Percentiles rank a stretch among this genome's conserved stretches.
Conservation (phyloP, 1,284 basidiomycete genomes). For the Porodaedalea pini region DNA sequence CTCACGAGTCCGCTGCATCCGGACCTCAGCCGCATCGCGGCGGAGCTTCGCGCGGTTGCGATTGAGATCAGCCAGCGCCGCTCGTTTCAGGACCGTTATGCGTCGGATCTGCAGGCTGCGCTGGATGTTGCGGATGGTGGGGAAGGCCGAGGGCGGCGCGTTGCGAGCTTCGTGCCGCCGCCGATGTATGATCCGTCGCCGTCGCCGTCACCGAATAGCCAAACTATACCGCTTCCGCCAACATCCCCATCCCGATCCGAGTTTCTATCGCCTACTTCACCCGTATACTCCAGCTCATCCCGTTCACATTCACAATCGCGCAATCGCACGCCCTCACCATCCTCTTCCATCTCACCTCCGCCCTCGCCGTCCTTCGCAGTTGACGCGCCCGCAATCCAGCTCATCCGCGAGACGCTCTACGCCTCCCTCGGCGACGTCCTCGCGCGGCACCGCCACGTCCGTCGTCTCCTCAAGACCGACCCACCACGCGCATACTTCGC, state of each 20-base stretch:
- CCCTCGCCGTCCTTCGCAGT: slow-evolving; percentile 37
- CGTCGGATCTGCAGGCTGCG: slow-evolving; percentile 68
- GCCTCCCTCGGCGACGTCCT: slow-evolving; percentile 70
- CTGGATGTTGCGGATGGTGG: slow-evolving; percentile 52
- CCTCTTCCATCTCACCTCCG: slow-evolving; percentile 23
- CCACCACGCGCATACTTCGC: slow-evolving; percentile 74
- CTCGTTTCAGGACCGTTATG: slow-evolving; percentile 77
- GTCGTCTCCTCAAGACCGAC: slow-evolving; percentile 52
- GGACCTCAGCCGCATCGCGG: slow-evolving; percentile 57
- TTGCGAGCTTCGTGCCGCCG: slow-evolving; percentile 67
- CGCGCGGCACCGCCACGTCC: slow-evolving; percentile 48
- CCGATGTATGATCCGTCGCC: slow-evolving; percentile 55
- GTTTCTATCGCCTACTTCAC: slow-evolving; percentile 16
- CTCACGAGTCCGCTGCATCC: slow-evolving; percentile 38
- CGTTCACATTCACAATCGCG: slow-evolving; percentile 4
- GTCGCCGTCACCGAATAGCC: slow-evolving; percentile 23
- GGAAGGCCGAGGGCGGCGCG: slow-evolving; percentile 13
- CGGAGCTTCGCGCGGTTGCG: slow-evolving; percentile 70
- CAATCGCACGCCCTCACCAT: slow-evolving; percentile 15
- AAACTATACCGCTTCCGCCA: slow-evolving; percentile 1
- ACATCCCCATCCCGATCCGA: slow-evolving; percentile 12
- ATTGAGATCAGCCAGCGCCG: slow-evolving; percentile 78
- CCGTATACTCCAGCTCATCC: slow-evolving; percentile 1
- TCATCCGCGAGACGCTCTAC: slow-evolving; percentile 81
- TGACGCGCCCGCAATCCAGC: slow-evolving; percentile 58